Evolutionary conservation across 352 stramenopile genomes (phyloP), one percentile per base, ranked within the genome.

Genomic region (Blastocystis sp.): DNA sequence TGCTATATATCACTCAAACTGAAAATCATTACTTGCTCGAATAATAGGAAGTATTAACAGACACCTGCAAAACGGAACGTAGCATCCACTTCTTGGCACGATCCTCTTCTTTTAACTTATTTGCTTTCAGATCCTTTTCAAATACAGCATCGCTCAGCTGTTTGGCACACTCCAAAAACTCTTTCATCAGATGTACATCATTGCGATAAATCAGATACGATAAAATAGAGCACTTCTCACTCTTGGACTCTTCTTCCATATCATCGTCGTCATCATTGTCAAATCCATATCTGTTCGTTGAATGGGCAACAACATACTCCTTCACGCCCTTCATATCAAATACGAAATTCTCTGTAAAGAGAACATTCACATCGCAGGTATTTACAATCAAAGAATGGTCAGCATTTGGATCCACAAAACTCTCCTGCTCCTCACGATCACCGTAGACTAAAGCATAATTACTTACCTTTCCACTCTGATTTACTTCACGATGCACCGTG

Each of bases 161-260:
- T 1, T 29, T 11, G 2, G 68, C 18, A 9, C 62, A 29, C 6
- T 84, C 47, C 53, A 84, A 18, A n/a, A 34, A 63, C 47, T 29
- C 11, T 34, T 50, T 26, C 0, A 84, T 18, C 53, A 66, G 54
- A n/a, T 59, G 5, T 43, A 43, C n/a, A 47, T 84, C 73, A 4
- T 53, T 53, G n/a, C 73, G 73, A 53, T 84, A 84, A n/a, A 84
- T 64, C 15, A 84, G 50, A 47, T 84, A 84, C 50, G 64, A 15
- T 11, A 84, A 26, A 41, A 84, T 29, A 5, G 45, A 26, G 2
- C 47, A 63, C 11, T 20, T 15, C 73, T 84, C 73, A 11, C 13
- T 45, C 20, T 84, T 66, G 34, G 29, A 55, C 23, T 4, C 6
- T 8, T 75, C 63, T 47, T 80, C 43, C 0, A 18, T 26, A 39